phyloP scores from a whole-genome alignment of 208 protist species.

The Trypanosoma scelopori region DNA sequence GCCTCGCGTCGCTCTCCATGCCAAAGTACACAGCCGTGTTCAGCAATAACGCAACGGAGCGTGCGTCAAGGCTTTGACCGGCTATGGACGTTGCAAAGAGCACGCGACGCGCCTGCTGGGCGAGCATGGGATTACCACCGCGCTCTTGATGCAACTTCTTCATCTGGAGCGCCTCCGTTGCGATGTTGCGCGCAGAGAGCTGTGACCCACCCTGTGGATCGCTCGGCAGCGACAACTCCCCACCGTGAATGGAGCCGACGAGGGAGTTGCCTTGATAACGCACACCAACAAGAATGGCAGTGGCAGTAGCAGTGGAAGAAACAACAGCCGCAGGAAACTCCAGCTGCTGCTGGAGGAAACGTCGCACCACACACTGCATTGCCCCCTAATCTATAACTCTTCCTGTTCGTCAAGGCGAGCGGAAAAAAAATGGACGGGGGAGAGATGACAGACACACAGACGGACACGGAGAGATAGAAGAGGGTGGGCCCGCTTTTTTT shows the following conservation, averaged over 20 bases:
- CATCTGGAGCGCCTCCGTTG: slow-evolving; percentile 89
- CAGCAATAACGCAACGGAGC: slow-evolving; percentile 81
- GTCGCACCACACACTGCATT: slow-evolving; percentile 16
- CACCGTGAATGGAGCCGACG: slow-evolving; percentile 39
- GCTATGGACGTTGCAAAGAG: slow-evolving; percentile 88
- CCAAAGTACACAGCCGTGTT: slow-evolving; percentile 94
- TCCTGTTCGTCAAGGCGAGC: neutral
- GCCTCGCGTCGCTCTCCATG: slow-evolving; percentile 88
- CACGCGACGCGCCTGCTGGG: slow-evolving; percentile 88
- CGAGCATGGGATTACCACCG: slow-evolving; percentile 87
- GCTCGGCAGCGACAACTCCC: slow-evolving; percentile 67
- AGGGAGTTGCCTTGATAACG: slow-evolving; percentile 26
- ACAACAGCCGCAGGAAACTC: neutral
- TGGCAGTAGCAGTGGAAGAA: neutral
- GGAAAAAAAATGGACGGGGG: neutral
- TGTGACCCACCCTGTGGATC: slow-evolving; percentile 68
- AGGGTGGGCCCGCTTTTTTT: neutral
- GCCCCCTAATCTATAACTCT: slow-evolving; percentile 4
- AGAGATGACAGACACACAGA: neutral
- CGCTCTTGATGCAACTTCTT: slow-evolving; percentile 92
- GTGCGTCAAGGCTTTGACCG: slow-evolving; percentile 83
- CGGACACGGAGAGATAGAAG: neutral
- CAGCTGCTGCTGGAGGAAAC: slow-evolving; percentile 5
- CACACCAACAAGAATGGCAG: neutral
- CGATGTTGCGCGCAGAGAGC: slow-evolving; percentile 84